Evolutionary conservation across 345 rosid genomes (phyloP), one percentile per base, ranked within the genome.

Genomic region (Dipteronia dyeriana): DNA sequence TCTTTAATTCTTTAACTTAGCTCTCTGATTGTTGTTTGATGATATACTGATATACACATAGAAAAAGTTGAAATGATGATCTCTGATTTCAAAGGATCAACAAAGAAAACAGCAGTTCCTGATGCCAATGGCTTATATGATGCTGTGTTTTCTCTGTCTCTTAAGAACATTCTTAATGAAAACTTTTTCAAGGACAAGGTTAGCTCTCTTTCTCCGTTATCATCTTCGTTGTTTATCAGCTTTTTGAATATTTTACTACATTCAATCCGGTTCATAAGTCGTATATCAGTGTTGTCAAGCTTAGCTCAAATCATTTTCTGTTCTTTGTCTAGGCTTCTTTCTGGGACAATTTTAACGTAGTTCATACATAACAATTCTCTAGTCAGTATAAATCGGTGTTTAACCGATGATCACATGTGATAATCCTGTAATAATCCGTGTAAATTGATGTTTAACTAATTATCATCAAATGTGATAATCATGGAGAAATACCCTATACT

Each of bases 161-260:
- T 87, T 20, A 78, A 83, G 0, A 82, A 85, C 73, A 75, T 87
- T 25, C 68, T 68, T 39, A 51, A 85, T 60, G 74, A 79, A 22
- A n/a, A 72, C n/a, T 84, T 87, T 66, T 83, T 75, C 66, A 22
- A 51, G 75, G 17, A 81, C 54, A 16, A 76, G 83, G 90, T 84
- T 70, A 38, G 9, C n/a, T 76, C 34, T 41, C 29, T 6, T 56
- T 56, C 60, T 14, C 60, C 22, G 19, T 56, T 56, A n/a, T n/a
- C 22, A 56, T 56, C 60, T 4, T 56, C 22, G 11, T 45, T 10
- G 3, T 45, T 45, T 45, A 45, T 45, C 13, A 45, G 49, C 49
- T 45, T 45, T 45, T 45, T 41, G 9, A 41, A 41, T 41, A 8
- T 41, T 41, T 34, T 34, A 34, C 38, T 34, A 0, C 38, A 34